Base-by-base conservation (phyloP, 345 rosid species). In the Eucalyptus curtisii region DNA sequence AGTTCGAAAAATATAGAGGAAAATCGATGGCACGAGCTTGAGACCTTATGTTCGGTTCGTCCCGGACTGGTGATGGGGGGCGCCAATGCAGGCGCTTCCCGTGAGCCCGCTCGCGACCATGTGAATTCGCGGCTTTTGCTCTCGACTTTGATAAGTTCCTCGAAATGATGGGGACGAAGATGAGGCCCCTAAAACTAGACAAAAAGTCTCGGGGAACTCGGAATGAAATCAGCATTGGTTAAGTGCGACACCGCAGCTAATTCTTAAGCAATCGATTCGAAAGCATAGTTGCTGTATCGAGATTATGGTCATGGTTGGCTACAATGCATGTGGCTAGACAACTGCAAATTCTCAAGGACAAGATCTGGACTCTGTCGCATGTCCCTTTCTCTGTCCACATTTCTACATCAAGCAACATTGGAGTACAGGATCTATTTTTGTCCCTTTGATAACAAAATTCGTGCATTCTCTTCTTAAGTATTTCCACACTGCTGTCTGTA, bases 231-330 rank as follows among this genome's bases (percentile, higher is more conserved):
- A 16, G 20, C 15, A 2, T 6, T 4, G 40, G 16, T 14, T n/a
- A 14, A 64, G 40, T 40, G 1, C 8, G 76, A 64, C 3, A 2
- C 31, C 14, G 76, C 40, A 31, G 76, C 6, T 15, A 14, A n/a
- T n/a, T n/a, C 76, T 64, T 64, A 15, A n/a, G 76, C 40, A 64
- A 64, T n/a, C 7, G 6, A 64, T 15, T 15, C 6, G 19, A 64
- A 1, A 64, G 10, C 40, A 1, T n/a, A 2, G 40, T n/a, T 31
- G 10, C 19, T 13, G 20, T 7, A 1, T n/a, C 20, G 6, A 7
- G 20, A 64, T 64, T 17, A 14, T n/a, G 76, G 1, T 64, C 2
- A n/a, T 14, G 37, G 40, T 1, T 13, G 33, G 37, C n/a, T n/a
- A 64, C 17, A 30, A 1, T n/a, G 33, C 33, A 14, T 64, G 40